Base-by-base conservation (phyloP, 768 basidiomycete genomes). In the Tylopilus balloui region DNA sequence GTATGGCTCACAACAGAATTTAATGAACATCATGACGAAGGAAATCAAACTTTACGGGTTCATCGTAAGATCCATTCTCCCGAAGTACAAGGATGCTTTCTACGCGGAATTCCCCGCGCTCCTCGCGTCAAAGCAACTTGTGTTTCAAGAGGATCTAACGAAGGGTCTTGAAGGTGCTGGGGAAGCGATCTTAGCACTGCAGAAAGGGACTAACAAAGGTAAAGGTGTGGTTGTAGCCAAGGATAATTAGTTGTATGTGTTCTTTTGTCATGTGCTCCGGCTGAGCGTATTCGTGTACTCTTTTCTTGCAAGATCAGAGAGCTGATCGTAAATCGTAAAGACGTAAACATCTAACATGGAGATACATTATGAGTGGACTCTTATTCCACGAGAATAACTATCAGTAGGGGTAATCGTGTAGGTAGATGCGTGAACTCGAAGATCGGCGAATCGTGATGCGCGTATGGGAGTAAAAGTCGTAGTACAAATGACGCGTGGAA, bases 371-470 rank as follows among this genome's bases (percentile, higher is more conserved):
- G 31, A 48, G 39, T 35, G 42, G 47, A 36, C 8, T 47, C 42
- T 47, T 15, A 29, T 51, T 38, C 48, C 47, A 36, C 51, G 39
- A 54, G 45, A 57, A 51, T 62, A 57, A 20, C 55, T 37, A 53
- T 60, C 51, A 64, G 53, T 61, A 61, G 24, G 50, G 50, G 49
- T 57, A 50, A 51, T 54, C 49, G 45, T 63, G 36, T 42, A 25
- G 23, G 41, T 53, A 46, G 29, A 51, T 52, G 47, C 28, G 28
- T 54, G 35, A 38, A 31, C 35, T 44, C 36, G 23, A 21, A 19
- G 31, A 28, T 53, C 37, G 38, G 21, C 20, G 25, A 27, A 38
- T 50, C 52, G 34, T 56, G 5, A 29, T 32, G 38, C 37, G 41
- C 29, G 48, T 56, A 32, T 50, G 29, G 40, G 43, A 44, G 44